Evolutionary conservation across 2,329 filamentous ascomycete genomes (phyloP).

Genomic region (Epichloe bromicola): DNA sequence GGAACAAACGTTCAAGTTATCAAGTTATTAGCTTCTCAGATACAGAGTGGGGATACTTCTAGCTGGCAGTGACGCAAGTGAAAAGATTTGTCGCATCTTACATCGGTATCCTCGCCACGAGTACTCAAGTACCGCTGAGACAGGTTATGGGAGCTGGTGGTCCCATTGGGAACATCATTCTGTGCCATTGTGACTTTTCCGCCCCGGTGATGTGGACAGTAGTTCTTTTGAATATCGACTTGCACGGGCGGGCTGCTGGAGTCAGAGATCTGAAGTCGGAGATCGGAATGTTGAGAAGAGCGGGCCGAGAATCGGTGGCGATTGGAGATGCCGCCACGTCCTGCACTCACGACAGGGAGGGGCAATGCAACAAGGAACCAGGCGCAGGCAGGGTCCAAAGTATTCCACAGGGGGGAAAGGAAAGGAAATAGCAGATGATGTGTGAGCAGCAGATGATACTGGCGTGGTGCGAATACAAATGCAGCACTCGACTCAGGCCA

Average conservation of each 20-base stretch:
- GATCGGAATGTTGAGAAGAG: constrained; percentile 1
- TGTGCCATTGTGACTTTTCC: constrained; percentile 24
- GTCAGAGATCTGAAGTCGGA: background rate
- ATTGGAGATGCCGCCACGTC: background rate
- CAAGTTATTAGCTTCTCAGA: background rate
- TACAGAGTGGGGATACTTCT: background rate
- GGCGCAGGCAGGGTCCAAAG: background rate
- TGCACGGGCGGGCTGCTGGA: background rate
- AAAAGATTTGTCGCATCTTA: constrained; percentile 16
- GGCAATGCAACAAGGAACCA: background rate
- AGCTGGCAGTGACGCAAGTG: background rate
- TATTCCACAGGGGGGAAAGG: background rate
- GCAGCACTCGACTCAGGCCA: background rate
- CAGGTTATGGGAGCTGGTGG: constrained; percentile 24
- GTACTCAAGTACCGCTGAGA: constrained; percentile 40
- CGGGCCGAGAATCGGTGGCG: constrained; percentile 4
- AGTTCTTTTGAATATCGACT: too few species aligned
- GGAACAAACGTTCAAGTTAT: background rate
- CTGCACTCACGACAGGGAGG: background rate
- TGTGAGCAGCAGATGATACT: background rate
- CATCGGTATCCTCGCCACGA: constrained; percentile 35
- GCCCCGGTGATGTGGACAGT: too few species aligned
- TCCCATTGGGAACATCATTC: constrained; percentile 24
- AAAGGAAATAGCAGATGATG: background rate
- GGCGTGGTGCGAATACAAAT: background rate